These are phyloP conservation scores for Mortierella alpina DNA, from an alignment of 192 early-diverging fungal species.

Conservation along the genomic window DNA sequence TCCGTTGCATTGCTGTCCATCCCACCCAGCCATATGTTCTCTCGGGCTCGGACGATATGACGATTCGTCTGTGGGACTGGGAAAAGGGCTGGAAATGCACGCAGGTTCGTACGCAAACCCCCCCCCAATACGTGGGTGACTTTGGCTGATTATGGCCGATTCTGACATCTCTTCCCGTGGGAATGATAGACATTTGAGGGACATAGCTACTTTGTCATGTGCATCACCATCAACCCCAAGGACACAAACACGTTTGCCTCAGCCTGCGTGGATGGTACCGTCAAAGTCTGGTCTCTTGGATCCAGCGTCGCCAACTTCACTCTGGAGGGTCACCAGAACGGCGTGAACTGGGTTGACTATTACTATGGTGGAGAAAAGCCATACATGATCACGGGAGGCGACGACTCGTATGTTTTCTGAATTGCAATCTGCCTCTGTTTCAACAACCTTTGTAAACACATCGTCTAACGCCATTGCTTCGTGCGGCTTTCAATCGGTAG, in stretches of 20 bases:
- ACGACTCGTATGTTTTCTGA: slow-evolving; percentile 77
- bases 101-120: slow-evolving; percentile 65
- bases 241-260: slow-evolving; percentile 99
- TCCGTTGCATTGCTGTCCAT: slow-evolving; percentile 96
- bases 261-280: slow-evolving; percentile 93
- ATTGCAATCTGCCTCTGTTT: not conserved
- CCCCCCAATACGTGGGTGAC: not conserved
- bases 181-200: slow-evolving; percentile 89
- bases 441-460: no score
- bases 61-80: slow-evolving; percentile 99
- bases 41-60: slow-evolving; percentile 96
- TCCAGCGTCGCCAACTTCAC: slow-evolving; percentile 95
- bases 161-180: not conserved
- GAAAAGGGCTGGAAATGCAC: slow-evolving; percentile 98
- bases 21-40: slow-evolving; percentile 94
- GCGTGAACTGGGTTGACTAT: slow-evolving; percentile 98
- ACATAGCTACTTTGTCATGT: slow-evolving; percentile 98
- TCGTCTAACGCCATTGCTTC: not conserved
- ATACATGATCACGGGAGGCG: slow-evolving; percentile 94
- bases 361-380: slow-evolving; percentile 98
- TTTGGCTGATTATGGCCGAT: not conserved
- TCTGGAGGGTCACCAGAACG: slow-evolving; percentile 96
- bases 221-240: slow-evolving; percentile 98
- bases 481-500: slow-evolving; percentile 35
- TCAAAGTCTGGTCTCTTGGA: slow-evolving; percentile 98